Conservation (phyloP, 768 basidiomycete species). For the Agaricus blazei region DNA sequence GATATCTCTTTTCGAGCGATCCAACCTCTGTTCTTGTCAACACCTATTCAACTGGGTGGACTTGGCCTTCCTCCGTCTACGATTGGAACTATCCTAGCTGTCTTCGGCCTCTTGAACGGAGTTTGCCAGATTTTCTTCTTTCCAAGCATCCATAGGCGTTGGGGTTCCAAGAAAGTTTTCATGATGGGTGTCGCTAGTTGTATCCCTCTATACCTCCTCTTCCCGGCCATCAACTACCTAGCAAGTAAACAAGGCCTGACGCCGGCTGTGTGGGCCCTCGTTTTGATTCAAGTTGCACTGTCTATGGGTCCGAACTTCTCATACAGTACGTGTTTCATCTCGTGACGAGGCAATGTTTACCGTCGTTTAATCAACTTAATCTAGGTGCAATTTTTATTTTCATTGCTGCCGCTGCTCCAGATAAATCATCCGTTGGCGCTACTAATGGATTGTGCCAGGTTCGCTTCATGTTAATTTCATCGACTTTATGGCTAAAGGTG, state of each 20-base stretch:
- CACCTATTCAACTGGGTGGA: constrained; percentile 63
- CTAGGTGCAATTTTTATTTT: constrained; percentile 69
- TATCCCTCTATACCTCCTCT: constrained; percentile 50
- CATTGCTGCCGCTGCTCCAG: constrained; percentile 61
- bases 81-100: constrained; percentile 62
- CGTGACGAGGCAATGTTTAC: not conserved
- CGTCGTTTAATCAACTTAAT: not conserved
- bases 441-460: constrained; percentile 66
- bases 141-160: constrained; percentile 49
- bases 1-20: constrained; percentile 65
- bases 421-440: constrained; percentile 60
- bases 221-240: constrained; percentile 56
- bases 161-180: constrained; percentile 61
- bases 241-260: constrained; percentile 46
- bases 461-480: not conserved
- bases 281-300: constrained; percentile 45
- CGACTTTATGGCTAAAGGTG: not conserved
- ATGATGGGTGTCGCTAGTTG: constrained; percentile 41
- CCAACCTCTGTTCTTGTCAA: constrained; percentile 70
- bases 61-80: constrained; percentile 60
- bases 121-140: constrained; percentile 68
- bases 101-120: constrained; percentile 61
- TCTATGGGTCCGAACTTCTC: constrained; percentile 47
- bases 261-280: constrained; percentile 40
- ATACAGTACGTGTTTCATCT: constrained; percentile 41